Conservation (phyloP, 768 basidiomycete genomes). For the Omphalotus guepiniiformis region DNA sequence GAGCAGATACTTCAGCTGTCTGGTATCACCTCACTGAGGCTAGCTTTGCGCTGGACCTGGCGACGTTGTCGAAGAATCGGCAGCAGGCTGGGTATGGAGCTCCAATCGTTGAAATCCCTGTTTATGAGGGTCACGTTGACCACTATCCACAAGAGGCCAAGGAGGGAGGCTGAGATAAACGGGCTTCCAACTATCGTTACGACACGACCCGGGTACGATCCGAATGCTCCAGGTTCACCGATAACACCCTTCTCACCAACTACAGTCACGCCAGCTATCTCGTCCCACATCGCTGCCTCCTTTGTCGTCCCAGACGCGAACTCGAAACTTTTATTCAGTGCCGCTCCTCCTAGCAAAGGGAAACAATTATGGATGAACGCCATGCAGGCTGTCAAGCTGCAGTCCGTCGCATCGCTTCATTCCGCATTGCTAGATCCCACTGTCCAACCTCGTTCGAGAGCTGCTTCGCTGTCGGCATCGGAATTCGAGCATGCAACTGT, state of each 20-base stretch:
- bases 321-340: neutral
- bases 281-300: conserved; percentile 21
- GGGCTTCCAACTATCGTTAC: conserved; percentile 19
- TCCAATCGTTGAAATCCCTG: conserved; percentile 23
- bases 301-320: neutral
- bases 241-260: neutral
- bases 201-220: no score
- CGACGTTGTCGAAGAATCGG: conserved; percentile 14
- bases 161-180: conserved; percentile 28
- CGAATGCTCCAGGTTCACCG: neutral
- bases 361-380: conserved; percentile 43
- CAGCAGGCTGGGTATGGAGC: conserved; percentile 16
- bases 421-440: no score
- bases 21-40: conserved; percentile 18
- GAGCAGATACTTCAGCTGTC: conserved; percentile 31
- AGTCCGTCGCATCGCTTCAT: conserved; percentile 21
- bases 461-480: conserved; percentile 22
- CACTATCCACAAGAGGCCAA: conserved; percentile 20
- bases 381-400: conserved; percentile 39
- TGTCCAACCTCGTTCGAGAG: no score
- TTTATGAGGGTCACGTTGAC: conserved; percentile 19
- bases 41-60: conserved; percentile 13
- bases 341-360: conserved; percentile 10
- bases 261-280: neutral
- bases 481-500: conserved; percentile 34